phyloP scores from a whole-genome alignment of 495 filamentous ascomycete genomes.

The Penicillium atrosanguineum region DNA sequence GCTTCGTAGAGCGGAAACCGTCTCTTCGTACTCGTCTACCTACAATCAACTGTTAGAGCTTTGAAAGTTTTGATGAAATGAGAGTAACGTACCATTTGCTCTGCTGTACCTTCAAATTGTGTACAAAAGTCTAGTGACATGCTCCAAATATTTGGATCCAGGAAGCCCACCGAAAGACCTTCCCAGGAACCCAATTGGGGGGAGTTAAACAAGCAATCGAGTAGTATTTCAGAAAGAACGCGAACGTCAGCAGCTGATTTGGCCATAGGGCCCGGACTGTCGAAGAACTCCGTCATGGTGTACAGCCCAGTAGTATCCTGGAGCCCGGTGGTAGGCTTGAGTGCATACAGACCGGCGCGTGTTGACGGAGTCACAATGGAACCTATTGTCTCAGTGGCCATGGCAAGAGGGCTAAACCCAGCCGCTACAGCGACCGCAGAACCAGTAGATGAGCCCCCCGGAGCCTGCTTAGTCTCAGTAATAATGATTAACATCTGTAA shows the following conservation, averaged over 20 bases:
- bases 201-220: too few species aligned
- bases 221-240: conserved; percentile 25
- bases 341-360: neutral
- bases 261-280: neutral
- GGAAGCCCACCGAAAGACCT: too few species aligned
- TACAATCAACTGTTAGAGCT: too few species aligned
- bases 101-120: too few species aligned
- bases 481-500: too few species aligned
- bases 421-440: neutral
- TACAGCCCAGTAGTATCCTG: neutral
- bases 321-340: neutral
- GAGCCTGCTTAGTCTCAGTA: too few species aligned
- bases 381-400: neutral
- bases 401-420: neutral
- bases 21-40: too few species aligned
- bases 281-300: neutral
- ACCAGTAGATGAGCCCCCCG: neutral
- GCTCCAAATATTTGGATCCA: neutral
- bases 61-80: too few species aligned
- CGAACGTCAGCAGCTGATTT: neutral
- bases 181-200: too few species aligned
- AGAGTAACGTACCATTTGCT: too few species aligned
- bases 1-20: too few species aligned
- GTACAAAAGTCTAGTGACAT: too few species aligned
- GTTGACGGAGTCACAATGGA: neutral